Percentiles rank a stretch among this genome's conserved stretches.
Evolutionary conservation across 2,329 filamentous ascomycete genomes (phyloP).

Genomic region (Geosmithia putterillii): DNA sequence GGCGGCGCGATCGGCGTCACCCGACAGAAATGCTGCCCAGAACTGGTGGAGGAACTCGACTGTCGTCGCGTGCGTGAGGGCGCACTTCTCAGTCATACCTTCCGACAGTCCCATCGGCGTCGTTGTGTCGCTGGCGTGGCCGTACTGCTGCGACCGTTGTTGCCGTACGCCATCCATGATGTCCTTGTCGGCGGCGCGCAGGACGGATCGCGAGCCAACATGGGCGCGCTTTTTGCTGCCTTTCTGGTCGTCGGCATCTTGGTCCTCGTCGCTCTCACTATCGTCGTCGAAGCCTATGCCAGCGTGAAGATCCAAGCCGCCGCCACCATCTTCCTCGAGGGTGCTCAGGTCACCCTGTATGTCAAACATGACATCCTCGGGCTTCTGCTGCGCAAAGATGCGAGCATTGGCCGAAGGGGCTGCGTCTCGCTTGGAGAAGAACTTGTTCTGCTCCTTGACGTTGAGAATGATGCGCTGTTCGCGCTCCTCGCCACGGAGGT

Average conservation of each 20-base stretch:
- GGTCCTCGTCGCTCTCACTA: conserved; percentile 54
- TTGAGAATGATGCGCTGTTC: conserved; percentile 74
- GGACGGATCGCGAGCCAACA: conserved; percentile 58
- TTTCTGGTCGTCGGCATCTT: background rate
- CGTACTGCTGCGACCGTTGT: conserved; percentile 46
- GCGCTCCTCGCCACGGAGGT: conserved; percentile 62
- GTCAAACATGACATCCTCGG: conserved; percentile 51
- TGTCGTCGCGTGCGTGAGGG: conserved; percentile 76
- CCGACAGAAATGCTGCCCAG: conserved; percentile 84
- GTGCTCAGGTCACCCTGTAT: conserved; percentile 50
- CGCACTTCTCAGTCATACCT: conserved; percentile 45
- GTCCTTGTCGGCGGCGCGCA: conserved; percentile 50
- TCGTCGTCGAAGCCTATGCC: conserved; percentile 60
- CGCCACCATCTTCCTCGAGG: conserved; percentile 32
- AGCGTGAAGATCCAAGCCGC: conserved; percentile 46
- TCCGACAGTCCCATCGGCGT: conserved; percentile 41
- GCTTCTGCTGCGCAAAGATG: conserved; percentile 57
- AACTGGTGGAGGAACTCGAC: conserved; percentile 97
- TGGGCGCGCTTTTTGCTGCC: conserved; percentile 28
- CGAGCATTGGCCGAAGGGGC: conserved; percentile 29
- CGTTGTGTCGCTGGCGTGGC: conserved; percentile 28
- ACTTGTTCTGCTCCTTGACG: conserved; percentile 74
- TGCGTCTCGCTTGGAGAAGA: conserved; percentile 55
- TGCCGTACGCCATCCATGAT: conserved; percentile 53
- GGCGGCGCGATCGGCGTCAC: conserved; percentile 65